Evolutionary conservation across 768 basidiomycete species (phyloP).

Genomic region (Suillus subluteus): DNA sequence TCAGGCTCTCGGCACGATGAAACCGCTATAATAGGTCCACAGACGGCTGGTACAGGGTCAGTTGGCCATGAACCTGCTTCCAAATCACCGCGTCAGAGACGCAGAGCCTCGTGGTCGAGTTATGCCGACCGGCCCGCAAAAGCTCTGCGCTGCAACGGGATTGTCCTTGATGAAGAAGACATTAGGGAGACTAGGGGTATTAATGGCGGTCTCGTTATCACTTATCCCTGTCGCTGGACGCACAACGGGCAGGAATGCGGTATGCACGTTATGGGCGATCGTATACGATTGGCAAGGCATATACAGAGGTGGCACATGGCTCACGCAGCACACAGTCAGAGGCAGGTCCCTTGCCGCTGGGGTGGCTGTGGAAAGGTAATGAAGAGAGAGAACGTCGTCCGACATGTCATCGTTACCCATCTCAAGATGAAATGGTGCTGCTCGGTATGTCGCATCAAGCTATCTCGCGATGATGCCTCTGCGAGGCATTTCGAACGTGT

Average conservation of each 20-base stretch:
- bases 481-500: slow-evolving; percentile 36
- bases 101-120: slow-evolving; percentile 7
- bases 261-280: slow-evolving; percentile 30
- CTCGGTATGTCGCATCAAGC: slow-evolving; percentile 26
- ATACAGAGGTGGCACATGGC: slow-evolving; percentile 30
- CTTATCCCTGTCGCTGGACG: slow-evolving; percentile 32
- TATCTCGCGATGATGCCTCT: slow-evolving; percentile 38
- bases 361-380: slow-evolving; percentile 28
- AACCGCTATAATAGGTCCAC: neutral
- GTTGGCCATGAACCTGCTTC: neutral
- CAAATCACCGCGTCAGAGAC: neutral
- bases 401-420: slow-evolving; percentile 31
- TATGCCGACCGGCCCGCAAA: neutral
- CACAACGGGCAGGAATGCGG: slow-evolving; percentile 27
- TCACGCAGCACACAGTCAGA: slow-evolving; percentile 17
- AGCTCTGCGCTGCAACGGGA: neutral
- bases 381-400: slow-evolving; percentile 37
- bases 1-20: neutral
- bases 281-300: slow-evolving; percentile 29
- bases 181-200: neutral
- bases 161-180: slow-evolving; percentile 6
- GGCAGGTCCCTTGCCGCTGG: slow-evolving; percentile 27
- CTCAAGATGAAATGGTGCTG: slow-evolving; percentile 35
- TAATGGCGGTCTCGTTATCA: slow-evolving; percentile 20
- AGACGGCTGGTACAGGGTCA: neutral